Evolutionary conservation across 306 rosid genomes (phyloP).

Genomic region (Casuarina glauca): DNA sequence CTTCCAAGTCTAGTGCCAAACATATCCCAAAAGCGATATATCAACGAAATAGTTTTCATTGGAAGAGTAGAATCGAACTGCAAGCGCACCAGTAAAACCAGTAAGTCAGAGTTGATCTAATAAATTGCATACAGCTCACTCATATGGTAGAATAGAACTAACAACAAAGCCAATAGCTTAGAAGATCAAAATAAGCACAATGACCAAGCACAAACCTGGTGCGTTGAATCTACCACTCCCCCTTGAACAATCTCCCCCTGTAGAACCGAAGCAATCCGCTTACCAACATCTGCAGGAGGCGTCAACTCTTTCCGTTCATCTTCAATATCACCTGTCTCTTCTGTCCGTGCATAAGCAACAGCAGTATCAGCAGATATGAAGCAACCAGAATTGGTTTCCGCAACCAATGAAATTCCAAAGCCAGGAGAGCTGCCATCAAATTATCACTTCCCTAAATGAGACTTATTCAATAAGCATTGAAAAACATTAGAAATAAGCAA

Average conservation of each 20-base stretch:
- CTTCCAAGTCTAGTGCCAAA: not conserved
- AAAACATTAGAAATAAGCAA: not conserved
- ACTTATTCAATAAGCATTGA: conserved; percentile 3
- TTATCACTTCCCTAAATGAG: not conserved
- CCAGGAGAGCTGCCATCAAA: conserved; percentile 78
- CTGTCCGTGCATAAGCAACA: conserved; percentile 53
- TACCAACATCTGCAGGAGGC: conserved; percentile 68
- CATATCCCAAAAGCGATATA: too few species aligned
- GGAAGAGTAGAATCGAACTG: not conserved
- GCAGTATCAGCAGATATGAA: conserved; percentile 76
- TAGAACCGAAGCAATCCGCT: conserved; percentile 56
- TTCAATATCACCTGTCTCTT: conserved; percentile 50
- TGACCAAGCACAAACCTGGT: conserved; percentile 66
- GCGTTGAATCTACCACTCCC: conserved; percentile 91
- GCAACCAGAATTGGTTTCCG: conserved; percentile 82
- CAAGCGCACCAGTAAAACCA: not conserved
- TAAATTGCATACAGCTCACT: not conserved
- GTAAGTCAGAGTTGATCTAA: not conserved
- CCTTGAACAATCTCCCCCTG: conserved; percentile 76
- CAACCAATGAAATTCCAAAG: conserved; percentile 87
- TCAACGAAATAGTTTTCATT: not conserved
- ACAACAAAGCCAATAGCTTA: not conserved
- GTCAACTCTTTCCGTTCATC: conserved; percentile 54
- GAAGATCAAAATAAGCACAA: conserved; percentile 2
- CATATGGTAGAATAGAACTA: not conserved